Evolutionary conservation across 306 rosid genomes (phyloP).

Genomic region (Inga leiocalycina): DNA sequence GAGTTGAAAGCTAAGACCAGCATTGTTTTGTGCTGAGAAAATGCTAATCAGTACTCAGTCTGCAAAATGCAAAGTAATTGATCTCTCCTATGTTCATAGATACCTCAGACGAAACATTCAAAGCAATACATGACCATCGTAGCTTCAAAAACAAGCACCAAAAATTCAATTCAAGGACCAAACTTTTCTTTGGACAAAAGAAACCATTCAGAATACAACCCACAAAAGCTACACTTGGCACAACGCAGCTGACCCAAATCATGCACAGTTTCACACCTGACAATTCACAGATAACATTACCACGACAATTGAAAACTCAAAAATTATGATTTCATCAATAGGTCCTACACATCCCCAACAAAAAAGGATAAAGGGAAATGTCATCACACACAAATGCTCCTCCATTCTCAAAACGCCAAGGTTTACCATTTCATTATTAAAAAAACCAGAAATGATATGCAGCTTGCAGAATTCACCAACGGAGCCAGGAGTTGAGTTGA

Average conservation of each 20-base stretch:
- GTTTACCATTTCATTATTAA: neutral
- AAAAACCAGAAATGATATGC: slow-evolving; percentile 13
- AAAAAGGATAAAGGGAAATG: neutral
- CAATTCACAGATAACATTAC: slow-evolving; percentile 32
- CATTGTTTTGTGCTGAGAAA: neutral
- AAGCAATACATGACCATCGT: neutral
- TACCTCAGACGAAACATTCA: neutral
- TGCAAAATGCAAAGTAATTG: neutral
- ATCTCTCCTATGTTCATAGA: neutral
- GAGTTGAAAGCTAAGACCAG: neutral
- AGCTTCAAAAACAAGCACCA: slow-evolving; percentile 8
- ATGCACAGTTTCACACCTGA: slow-evolving; percentile 9
- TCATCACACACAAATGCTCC: neutral
- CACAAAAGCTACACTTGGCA: neutral
- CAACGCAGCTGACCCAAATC: slow-evolving; percentile 19
- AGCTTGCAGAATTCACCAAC: slow-evolving; percentile 31
- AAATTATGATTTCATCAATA: neutral
- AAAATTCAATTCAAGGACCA: neutral
- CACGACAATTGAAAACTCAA: slow-evolving; percentile 5
- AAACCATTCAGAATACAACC: neutral
- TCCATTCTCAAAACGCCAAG: slow-evolving; percentile 2
- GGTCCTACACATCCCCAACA: neutral
- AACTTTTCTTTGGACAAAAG: neutral
- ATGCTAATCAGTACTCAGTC: slow-evolving; percentile 1
- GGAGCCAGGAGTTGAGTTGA: slow-evolving; percentile 2